phyloP scores from a whole-genome alignment of 495 filamentous ascomycete genomes.

The Physcia stellaris region DNA sequence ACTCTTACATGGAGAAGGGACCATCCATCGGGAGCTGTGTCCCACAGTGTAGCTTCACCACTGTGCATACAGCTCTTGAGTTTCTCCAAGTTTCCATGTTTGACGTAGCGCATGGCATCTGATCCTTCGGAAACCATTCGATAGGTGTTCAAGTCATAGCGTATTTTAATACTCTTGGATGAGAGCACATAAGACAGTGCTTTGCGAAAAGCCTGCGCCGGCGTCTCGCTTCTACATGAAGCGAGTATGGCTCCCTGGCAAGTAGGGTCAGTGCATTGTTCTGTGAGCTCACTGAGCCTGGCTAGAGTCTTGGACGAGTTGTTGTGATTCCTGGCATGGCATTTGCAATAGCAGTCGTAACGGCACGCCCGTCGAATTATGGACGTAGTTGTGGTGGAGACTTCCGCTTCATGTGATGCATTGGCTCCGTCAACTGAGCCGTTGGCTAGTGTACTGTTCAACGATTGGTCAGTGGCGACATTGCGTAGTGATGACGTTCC shows the following conservation, averaged over 20 bases:
- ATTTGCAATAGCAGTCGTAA: slow-evolving; percentile 7
- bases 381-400: background rate
- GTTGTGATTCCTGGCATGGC: background rate
- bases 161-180: slow-evolving; percentile 6
- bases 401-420: background rate
- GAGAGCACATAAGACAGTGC: slow-evolving; percentile 6
- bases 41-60: slow-evolving; percentile 8
- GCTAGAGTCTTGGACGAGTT: background rate
- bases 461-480: no score
- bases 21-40: slow-evolving; percentile 11
- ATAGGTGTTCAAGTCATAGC: slow-evolving; percentile 9
- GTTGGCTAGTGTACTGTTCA: no score
- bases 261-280: background rate
- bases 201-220: slow-evolving; percentile 5
- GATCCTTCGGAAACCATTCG: slow-evolving; percentile 9
- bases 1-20: slow-evolving; percentile 10
- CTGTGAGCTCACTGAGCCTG: background rate
- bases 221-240: background rate
- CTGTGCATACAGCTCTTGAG: slow-evolving; percentile 2
- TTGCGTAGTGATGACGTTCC: slow-evolving; percentile 1
- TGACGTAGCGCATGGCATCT: slow-evolving; percentile 6
- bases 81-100: slow-evolving; percentile 7
- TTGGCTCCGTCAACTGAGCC: no score
- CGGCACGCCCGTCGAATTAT: slow-evolving; percentile 5
- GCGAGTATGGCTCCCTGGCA: slow-evolving; percentile 1